A percentile compares a stretch with the other conserved stretches of the same genome.
phyloP scores from a whole-genome alignment of 345 rosid genomes.

The Trapa incisa region DNA sequence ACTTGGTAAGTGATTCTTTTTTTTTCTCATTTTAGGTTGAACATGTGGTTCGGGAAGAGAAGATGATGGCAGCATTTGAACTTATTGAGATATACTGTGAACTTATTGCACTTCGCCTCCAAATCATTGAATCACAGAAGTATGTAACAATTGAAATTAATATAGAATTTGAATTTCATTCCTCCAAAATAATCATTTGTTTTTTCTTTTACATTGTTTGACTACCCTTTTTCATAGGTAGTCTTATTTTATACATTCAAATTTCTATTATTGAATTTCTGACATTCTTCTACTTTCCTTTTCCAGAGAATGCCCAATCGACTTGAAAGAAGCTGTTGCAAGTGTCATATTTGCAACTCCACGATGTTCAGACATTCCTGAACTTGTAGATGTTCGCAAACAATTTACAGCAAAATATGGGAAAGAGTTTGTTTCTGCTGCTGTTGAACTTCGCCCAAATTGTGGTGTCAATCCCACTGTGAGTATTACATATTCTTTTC shows the following conservation, averaged over 20 bases:
- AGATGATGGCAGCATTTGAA: constrained; percentile 74
- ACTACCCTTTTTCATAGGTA: background rate
- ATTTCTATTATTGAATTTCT: background rate
- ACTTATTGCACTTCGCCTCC: constrained; percentile 66
- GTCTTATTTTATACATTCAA: background rate
- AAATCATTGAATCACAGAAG: constrained; percentile 84
- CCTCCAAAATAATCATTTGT: background rate
- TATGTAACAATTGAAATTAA: constrained; percentile 18
- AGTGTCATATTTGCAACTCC: constrained; percentile 70
- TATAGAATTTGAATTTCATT: background rate
- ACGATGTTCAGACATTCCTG: constrained; percentile 68
- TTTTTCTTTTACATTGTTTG: background rate
- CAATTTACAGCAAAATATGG: constrained; percentile 78
- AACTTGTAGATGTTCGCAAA: constrained; percentile 60
- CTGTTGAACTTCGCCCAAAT: constrained; percentile 61
- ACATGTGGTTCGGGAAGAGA: constrained; percentile 87
- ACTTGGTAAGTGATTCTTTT: background rate
- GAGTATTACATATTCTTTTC: constrained; percentile 16
- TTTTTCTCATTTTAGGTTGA: constrained; percentile 45
- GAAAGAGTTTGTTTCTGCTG: constrained; percentile 64
- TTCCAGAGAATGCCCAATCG: constrained; percentile 73
- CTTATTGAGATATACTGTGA: constrained; percentile 78
- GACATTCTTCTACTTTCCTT: background rate
- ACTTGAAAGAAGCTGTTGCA: constrained; percentile 81
- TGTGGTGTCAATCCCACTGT: constrained; percentile 88